Evolutionary conservation across 371 early-diverging fungal species (phyloP), one percentile per base, ranked within the genome.

Genomic region (Chytridium lagenaria): DNA sequence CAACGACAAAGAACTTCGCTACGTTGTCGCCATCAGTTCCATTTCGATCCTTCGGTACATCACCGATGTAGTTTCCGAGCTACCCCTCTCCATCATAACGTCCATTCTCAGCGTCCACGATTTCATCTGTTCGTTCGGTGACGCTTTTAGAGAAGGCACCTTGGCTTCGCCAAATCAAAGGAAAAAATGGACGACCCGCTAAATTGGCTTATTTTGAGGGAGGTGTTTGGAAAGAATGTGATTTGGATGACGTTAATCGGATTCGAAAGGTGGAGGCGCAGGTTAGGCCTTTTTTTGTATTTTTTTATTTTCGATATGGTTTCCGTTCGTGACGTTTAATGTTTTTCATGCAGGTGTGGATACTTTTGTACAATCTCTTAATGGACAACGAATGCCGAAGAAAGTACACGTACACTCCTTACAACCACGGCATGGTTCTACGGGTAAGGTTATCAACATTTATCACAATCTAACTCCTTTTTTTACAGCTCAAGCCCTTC

Each of bases 261-360:
- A 44, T 87, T 7, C 64, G 76, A 23, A 78, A 82, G 49, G 67
- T 74, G 26, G 87, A 86, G 67, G 87, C 80, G 1, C 86, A 86
- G 81, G 86, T 85, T 50, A 59, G 40, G n/a, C n/a, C n/a, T n/a
- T n/a, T n/a, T n/a, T n/a, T n/a, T n/a, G n/a, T n/a, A n/a, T n/a
- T n/a, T n/a, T n/a, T n/a, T n/a, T n/a, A 1, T 73, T 36, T 33
- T 67, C 1, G 30, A 0, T 15, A 36, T 67, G 1, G 36, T 50
- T 26, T 7, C 26, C 72, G 69, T 67, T 67, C 23, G 57, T 23
- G 7, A 22, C 15, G 28, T 30, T 15, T 16, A 34, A 7, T 1
- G 30, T 33, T 5, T 36, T 52, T 2, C 1, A 44, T 44, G 40
- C n/a, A 85, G 83, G 76, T 80, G 3, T 87, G 86, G 87, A 52